Base-by-base conservation (phyloP, 140 eudicot genomes). In the Bidens hawaiensis region DNA sequence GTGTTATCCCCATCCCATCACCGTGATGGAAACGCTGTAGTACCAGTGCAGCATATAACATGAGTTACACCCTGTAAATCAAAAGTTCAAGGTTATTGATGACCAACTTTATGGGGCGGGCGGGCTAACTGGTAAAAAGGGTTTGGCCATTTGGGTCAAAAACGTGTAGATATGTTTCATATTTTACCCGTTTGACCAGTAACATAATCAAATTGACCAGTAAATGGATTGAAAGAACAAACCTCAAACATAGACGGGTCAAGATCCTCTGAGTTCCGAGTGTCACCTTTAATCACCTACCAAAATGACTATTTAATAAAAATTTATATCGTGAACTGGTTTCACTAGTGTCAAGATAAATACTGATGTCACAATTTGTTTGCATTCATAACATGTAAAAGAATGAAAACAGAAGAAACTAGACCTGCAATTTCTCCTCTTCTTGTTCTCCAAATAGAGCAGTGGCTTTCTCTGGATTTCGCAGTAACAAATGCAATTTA, bases 1-100 rank as follows among this genome's bases (percentile, higher is more conserved):
- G 99, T 91, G 64, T 91, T 91, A 65, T 91, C 95, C 3, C 96
- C 96, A 70, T 91, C 96, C 99, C 99, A 91, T 69, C 99, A 72
- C 70, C 65, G 68, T 57, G 99, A 91, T 14, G 99, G 99, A 75
- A 91, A 91, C 42, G 99, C 99, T 14, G 99, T 91, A 62, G 99
- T 91, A 56, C 96, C 99, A 15, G 99, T 91, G 87, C 93, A 82
- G 85, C 96, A 87, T 19, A 91, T 91, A 65, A 88, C 96, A 79
- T 91, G 96, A 25, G 99, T 91, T 21, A 91, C 89, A 62, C 91
- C 96, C 99, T 91, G 57, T 26, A 50, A 65, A 41, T 63, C 70
- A 70, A 50, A 60, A 31, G 30, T 62, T 52, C 46, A n/a, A 61
- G 15, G 66, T 75, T 63, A 69, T 60, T 30, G 17, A 16, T 33